Base-by-base conservation (phyloP, 108 stramenopile genomes). In the Pseudonitzschia pungens region DNA sequence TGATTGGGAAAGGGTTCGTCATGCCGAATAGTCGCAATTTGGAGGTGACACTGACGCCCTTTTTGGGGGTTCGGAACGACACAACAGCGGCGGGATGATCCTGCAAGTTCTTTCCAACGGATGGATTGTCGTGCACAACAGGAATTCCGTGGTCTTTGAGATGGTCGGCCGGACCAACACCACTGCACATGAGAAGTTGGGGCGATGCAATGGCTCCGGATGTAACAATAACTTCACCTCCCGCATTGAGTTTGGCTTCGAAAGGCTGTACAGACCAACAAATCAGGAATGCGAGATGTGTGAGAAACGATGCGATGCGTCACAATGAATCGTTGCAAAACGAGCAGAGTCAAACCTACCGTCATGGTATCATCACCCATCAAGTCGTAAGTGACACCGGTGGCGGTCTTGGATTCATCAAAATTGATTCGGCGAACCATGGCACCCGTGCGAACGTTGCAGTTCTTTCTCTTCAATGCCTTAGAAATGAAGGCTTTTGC, bases 131-230 rank as follows among this genome's bases (percentile, higher is more conserved):
- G 20, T 64, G 69, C 16, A 85, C 75, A 24, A 53, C 36, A 32
- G 75, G 59, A 43, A 86, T 71, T 33, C 65, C 67, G 43, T 77
- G 48, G 40, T 62, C 60, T 22, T 60, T 60, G 50, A 86, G 55
- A 31, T 78, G 63, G 6, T 71, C 74, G 12, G 52, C 45, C 31
- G 76, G 73, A 21, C 89, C 86, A 31, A 94, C 79, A 22, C 90
- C 92, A 18, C 82, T 82, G 48, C 56, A 44, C 74, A 77, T 71
- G 2, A 94, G 74, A 52, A 94, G 64, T 74, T 93, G 90, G 42
- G 90, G 90, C 27, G 90, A 82, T 50, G 65, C 67, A 51, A 88
- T 75, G 26, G 90, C 81, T 32, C 92, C 92, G 5, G 86, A 79
- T 12, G 84, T 67, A 40, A 91, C 43, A 24, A 93, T 87, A 32